phyloP scores from a whole-genome alignment of 768 basidiomycete species.

The Mycena albidolilacea region DNA sequence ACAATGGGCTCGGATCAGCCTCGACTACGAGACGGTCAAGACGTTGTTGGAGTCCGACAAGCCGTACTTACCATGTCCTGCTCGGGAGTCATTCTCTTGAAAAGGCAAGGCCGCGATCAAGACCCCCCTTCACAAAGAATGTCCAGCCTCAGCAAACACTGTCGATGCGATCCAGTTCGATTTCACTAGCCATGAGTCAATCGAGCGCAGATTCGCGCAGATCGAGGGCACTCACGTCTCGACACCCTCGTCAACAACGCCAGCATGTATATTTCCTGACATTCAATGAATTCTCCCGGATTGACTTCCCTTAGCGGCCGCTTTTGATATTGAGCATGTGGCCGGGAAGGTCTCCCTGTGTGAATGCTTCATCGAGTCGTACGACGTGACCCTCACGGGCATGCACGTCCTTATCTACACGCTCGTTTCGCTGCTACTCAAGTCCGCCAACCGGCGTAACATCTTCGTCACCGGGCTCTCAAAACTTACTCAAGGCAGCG shows the following conservation, averaged over 20 bases:
- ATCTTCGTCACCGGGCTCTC: constrained; percentile 24
- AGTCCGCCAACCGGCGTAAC: constrained; percentile 23
- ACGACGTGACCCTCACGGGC: constrained; percentile 21
- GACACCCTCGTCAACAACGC: constrained; percentile 34
- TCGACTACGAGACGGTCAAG: constrained; percentile 24
- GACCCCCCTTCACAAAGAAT: constrained; percentile 3
- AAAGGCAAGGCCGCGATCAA: constrained; percentile 19
- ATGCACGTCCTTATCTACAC: constrained; percentile 20
- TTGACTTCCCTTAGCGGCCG: not conserved
- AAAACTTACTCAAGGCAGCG: constrained; percentile 1
- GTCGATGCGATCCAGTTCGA: constrained; percentile 20
- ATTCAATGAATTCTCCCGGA: not conserved
- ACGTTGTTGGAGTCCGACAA: constrained; percentile 10
- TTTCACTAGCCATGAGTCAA: constrained; percentile 22
- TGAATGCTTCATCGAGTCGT: constrained; percentile 16
- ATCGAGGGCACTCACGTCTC: constrained; percentile 11
- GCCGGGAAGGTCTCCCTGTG: constrained; percentile 7
- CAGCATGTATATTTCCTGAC: not conserved
- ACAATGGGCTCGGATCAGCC: constrained; percentile 31
- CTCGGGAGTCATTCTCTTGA: constrained; percentile 23
- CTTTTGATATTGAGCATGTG: constrained; percentile 4
- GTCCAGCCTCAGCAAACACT: not conserved
- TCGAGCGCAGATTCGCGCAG: constrained; percentile 8
- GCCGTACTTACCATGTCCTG: constrained; percentile 18
- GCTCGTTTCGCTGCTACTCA: constrained; percentile 21